phyloP scores from a whole-genome alignment of 441 rosid species.

The Populus hybrid region DNA sequence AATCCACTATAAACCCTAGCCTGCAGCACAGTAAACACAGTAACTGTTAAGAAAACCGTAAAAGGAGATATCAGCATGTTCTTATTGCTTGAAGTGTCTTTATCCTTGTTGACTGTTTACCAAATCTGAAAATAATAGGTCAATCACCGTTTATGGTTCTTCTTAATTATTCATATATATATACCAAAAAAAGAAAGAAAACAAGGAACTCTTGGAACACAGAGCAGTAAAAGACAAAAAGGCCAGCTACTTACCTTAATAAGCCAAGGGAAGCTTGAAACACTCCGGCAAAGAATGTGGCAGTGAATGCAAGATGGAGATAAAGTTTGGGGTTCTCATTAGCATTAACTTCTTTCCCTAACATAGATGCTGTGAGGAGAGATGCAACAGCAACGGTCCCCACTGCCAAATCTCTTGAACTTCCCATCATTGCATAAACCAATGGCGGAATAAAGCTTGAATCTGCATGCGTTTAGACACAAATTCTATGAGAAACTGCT shows the following conservation, averaged over 20 bases:
- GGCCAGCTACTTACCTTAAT: slow-evolving; percentile 47
- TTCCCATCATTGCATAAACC: slow-evolving; percentile 89
- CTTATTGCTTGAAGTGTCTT: neutral
- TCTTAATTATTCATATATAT: neutral
- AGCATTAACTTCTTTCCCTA: slow-evolving; percentile 67
- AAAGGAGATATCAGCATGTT: neutral
- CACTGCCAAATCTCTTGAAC: slow-evolving; percentile 89
- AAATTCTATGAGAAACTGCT: neutral
- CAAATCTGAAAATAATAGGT: neutral
- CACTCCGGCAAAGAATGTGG: slow-evolving; percentile 85
- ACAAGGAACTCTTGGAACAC: neutral
- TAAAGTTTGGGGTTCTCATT: slow-evolving; percentile 67
- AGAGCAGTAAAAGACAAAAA: neutral
- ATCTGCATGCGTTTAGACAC: slow-evolving; percentile 35
- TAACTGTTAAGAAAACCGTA: neutral
- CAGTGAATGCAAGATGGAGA: slow-evolving; percentile 90
- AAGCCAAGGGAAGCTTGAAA: slow-evolving; percentile 81
- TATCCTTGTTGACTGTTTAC: neutral
- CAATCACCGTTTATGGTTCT: neutral
- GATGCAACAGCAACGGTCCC: slow-evolving; percentile 93
- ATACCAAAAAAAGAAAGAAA: neutral
- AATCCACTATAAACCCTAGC: slow-evolving; percentile 91
- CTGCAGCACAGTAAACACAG: slow-evolving; percentile 40
- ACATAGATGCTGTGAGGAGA: slow-evolving; percentile 67
- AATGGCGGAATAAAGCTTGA: slow-evolving; percentile 92